These are phyloP conservation scores for Globisporangium radiosum DNA, from an alignment of 352 stramenopile genomes.

Conservation along the genomic window DNA sequence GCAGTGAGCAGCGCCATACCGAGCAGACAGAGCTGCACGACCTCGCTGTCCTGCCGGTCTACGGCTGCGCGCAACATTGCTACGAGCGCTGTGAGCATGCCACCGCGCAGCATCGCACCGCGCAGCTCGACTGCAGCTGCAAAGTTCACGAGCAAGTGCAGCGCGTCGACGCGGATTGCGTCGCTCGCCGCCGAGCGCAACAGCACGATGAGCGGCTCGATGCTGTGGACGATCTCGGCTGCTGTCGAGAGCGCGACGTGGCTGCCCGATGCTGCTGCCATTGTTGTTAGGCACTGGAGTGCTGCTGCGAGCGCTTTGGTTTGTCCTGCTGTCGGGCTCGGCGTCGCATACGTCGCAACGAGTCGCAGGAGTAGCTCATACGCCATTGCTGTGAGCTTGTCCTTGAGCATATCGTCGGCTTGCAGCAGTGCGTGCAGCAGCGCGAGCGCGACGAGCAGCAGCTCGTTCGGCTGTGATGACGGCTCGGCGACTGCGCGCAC, in stretches of 20 bases:
- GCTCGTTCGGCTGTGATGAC: slow-evolving; percentile 7
- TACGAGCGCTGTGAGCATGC: slow-evolving; percentile 35
- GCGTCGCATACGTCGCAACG: slow-evolving; percentile 19
- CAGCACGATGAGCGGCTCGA: slow-evolving; percentile 46
- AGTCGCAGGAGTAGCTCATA: slow-evolving; percentile 58
- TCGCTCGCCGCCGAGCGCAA: slow-evolving; percentile 20
- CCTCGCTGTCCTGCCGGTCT: slow-evolving; percentile 31
- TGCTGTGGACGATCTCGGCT: slow-evolving; percentile 27
- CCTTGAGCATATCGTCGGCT: slow-evolving; percentile 36
- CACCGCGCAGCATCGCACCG: slow-evolving; percentile 29
- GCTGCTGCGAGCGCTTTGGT: slow-evolving; percentile 31
- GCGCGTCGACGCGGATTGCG: slow-evolving; percentile 35
- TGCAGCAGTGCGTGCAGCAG: slow-evolving; percentile 45
- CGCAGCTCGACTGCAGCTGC: slow-evolving; percentile 37
- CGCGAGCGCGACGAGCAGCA: slow-evolving; percentile 30
- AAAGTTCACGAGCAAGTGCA: slow-evolving; percentile 73
- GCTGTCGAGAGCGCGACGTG: slow-evolving; percentile 21
- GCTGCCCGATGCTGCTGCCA: slow-evolving; percentile 9
- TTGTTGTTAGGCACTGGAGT: slow-evolving; percentile 39
- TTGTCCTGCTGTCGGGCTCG: slow-evolving; percentile 11
- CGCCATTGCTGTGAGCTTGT: slow-evolving; percentile 46
- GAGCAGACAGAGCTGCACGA: slow-evolving; percentile 55
- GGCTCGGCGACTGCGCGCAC: slow-evolving; percentile 50
- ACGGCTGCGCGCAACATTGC: slow-evolving; percentile 16
- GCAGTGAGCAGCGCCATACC: slow-evolving; percentile 55